Base-by-base conservation (phyloP, 1,284 basidiomycete genomes). In the Hortiboletus rubellus region DNA sequence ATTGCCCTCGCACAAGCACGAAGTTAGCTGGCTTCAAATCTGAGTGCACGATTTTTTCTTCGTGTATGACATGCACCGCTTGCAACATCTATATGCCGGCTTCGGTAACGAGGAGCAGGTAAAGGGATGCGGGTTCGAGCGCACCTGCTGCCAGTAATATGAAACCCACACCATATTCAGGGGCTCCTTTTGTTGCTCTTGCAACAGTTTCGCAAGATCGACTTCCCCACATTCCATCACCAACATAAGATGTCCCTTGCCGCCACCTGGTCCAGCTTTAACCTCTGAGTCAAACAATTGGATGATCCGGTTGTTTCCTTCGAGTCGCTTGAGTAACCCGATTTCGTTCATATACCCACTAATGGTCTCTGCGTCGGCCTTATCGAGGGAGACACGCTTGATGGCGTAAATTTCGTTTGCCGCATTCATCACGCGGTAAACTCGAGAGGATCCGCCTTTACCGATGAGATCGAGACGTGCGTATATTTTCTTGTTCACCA, bases 21-120 rank as follows among this genome's bases (percentile, higher is more conserved):
- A 98, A 98, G 73, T 98, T 98, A 3, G 95, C 95, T 3, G 95
- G 95, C 72, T 98, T 98, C 51, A 97, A 81, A 71, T 98, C 95
- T 10, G 94, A 96, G 73, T 98, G 95, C 2, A 98, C 94, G 58
- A 98, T 96, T 73, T 95, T 96, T 76, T 96, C 93, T 60, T 95
- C 90, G 68, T 98, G 95, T 48, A 97, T 94, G 45, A 96, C 89
- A 59, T 96, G 91, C 10, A 97, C 95, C 0, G 95, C 94, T 79
- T 96, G 88, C 48, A 98, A 77, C 92, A 98, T 98, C 94, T 96
- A 64, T 22, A 11, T 27, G 55, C 33, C 38, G 11, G 24, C 9
- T 38, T 41, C 45, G 6, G 48, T 68, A 38, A 52, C 24, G n/a
- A 45, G 30, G 14, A 38, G 6, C 7, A 50, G 24, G 33, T 27